Evolutionary conservation across 495 filamentous ascomycete species (phyloP), one percentile per base, ranked within the genome.

Genomic region (Choiromyces venosus): DNA sequence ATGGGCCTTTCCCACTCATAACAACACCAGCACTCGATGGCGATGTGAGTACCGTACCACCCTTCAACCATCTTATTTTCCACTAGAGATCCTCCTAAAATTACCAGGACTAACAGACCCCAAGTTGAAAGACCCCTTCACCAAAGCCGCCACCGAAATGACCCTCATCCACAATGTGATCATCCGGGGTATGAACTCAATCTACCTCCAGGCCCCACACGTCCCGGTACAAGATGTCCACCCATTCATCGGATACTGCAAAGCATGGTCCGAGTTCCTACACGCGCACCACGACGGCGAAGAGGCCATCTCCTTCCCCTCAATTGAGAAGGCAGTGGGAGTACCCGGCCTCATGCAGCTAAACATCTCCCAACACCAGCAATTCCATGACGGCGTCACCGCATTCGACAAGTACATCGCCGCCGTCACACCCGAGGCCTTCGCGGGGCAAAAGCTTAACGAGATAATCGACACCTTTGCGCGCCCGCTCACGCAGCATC

Each of bases 1-100:
- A 87, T 74, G 81, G 82, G 4, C 86, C 86, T 37, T 83, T 87
- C 70, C 80, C 82, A 77, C 79, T 87, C 65, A 81, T 87, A 69
- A 78, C 82, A 4, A 86, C 85, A 39, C 85, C 86, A 46, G 83
- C 84, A 69, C 83, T 78, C 68, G 81, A 69, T 16, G 71, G 67
- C 21, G 70, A 70, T 39, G 73, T 76, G 25, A 66, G 71, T 69
- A 46, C 4, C n/a, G n/a, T 42, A 37, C 33, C 2, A 10, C 36
- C 37, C 14, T 16, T 33, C 37, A 38, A 16, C 46, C 36, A 64
- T 68, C 52, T 37, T 38, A 65, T 36, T 21, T 52, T 36, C n/a
- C 36, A 14, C 29, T 61, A 4, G 29, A 64, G 19, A 12, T 40
- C 44, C 44, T 61, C 35, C 19, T 25, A 36, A 19, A n/a, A 37